Evolutionary conservation across 345 rosid genomes (phyloP).

Genomic region (Populus simonii): DNA sequence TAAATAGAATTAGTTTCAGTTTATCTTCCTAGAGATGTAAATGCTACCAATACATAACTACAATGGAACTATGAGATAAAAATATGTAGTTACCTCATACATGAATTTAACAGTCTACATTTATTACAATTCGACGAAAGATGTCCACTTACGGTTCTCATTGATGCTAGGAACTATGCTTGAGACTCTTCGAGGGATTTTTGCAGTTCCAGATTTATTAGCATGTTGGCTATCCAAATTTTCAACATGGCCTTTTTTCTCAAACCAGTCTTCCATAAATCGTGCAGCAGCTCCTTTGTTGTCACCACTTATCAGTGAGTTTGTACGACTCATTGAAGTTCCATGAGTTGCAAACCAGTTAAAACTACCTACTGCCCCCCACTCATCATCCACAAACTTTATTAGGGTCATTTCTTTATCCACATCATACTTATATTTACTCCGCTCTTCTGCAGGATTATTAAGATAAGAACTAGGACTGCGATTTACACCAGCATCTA

Average conservation of each 20-base stretch:
- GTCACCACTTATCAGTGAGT: conserved; percentile 94
- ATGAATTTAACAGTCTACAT: neutral
- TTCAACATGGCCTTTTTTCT: conserved; percentile 25
- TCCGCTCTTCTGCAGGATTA: conserved; percentile 69
- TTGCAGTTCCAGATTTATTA: conserved; percentile 33
- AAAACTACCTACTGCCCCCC: conserved; percentile 91
- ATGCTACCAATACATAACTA: neutral
- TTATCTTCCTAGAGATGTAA: neutral
- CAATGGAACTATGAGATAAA: neutral
- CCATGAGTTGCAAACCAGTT: conserved; percentile 99
- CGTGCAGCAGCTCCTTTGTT: conserved; percentile 97
- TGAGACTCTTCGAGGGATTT: conserved; percentile 71
- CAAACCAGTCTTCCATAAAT: conserved; percentile 93
- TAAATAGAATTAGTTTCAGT: neutral
- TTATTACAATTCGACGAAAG: neutral
- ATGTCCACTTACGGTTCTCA: conserved; percentile 42
- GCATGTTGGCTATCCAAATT: conserved; percentile 25
- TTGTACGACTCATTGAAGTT: conserved; percentile 93
- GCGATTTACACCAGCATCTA: conserved; percentile 87
- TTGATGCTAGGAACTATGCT: conserved; percentile 41
- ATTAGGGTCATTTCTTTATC: conserved; percentile 95
- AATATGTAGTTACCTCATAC: neutral
- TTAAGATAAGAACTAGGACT: conserved; percentile 97
- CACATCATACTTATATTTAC: conserved; percentile 68
- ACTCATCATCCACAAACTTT: conserved; percentile 82